phyloP scores from a whole-genome alignment of 2,329 filamentous ascomycete genomes.

The Escovopsis sp. region DNA sequence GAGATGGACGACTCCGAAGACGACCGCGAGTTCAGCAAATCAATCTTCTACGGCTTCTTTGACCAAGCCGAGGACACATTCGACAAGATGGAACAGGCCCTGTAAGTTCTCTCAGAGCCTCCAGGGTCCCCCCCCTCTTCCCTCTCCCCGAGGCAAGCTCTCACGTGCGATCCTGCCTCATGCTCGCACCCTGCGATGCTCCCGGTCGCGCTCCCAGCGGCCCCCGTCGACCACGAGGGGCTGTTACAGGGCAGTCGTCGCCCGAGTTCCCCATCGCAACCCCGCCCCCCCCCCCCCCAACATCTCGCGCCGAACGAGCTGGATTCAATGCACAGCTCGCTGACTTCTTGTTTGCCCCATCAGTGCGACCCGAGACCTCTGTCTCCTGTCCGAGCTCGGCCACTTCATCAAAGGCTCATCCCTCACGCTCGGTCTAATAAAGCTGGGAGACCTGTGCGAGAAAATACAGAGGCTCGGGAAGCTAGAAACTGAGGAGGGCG shows the following conservation, averaged over 20 bases:
- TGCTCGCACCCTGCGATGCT: no score
- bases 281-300: not conserved
- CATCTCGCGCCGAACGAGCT: not conserved
- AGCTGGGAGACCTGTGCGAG: constrained; percentile 86
- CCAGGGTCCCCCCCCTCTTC: no score
- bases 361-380: constrained; percentile 54
- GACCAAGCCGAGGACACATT: constrained; percentile 83
- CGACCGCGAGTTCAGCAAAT: constrained; percentile 73
- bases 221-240: not conserved
- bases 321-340: no score
- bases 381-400: constrained; percentile 65
- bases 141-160: not conserved
- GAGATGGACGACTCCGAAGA: constrained; percentile 86
- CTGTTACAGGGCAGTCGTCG: no score
- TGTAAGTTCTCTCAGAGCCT: constrained; percentile 47
- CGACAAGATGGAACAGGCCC: constrained; percentile 59
- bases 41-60: constrained; percentile 86
- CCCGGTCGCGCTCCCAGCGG: no score
- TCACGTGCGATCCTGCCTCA: no score
- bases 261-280: no score
- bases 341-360: no score
- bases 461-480: constrained; percentile 91
- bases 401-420: constrained; percentile 98
- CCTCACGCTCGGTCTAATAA: constrained; percentile 77
- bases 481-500: constrained; percentile 63